Percentiles rank a stretch among this genome's conserved stretches.
Evolutionary conservation across 2,329 filamentous ascomycete species (phyloP).

Genomic region (Colletotrichum filicis): DNA sequence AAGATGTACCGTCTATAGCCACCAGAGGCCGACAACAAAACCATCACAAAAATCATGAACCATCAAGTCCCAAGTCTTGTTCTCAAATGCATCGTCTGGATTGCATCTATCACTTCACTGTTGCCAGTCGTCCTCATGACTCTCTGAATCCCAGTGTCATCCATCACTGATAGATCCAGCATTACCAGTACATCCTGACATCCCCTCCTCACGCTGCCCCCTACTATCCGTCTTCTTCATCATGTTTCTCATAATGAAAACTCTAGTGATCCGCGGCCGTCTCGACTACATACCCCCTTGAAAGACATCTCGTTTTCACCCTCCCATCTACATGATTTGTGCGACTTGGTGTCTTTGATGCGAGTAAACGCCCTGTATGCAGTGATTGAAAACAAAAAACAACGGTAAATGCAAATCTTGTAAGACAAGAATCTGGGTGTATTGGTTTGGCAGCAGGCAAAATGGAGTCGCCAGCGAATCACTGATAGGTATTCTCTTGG

Average conservation of each 20-base stretch:
- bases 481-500: neutral
- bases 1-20: too few relatives aligned
- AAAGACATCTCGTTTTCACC: neutral
- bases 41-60: neutral
- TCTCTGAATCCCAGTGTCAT: slow-evolving; percentile 27
- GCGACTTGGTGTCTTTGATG: slow-evolving; percentile 34
- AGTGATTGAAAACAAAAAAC: slow-evolving; percentile 29
- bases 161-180: slow-evolving; percentile 24
- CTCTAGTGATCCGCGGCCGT: slow-evolving; percentile 13
- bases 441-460: slow-evolving; percentile 27
- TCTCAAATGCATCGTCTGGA: slow-evolving; percentile 28
- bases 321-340: slow-evolving; percentile 30
- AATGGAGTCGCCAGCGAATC: slow-evolving; percentile 13
- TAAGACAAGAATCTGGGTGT: slow-evolving; percentile 27
- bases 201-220: neutral
- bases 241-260: slow-evolving; percentile 27
- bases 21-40: too few relatives aligned
- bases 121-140: slow-evolving; percentile 20
- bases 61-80: neutral
- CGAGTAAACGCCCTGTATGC: slow-evolving; percentile 33
- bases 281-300: neutral
- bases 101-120: slow-evolving; percentile 20
- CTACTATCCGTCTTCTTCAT: neutral
- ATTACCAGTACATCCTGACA: slow-evolving; percentile 20
- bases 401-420: slow-evolving; percentile 34